Percentiles rank a stretch among this genome's conserved stretches.
These are phyloP conservation scores for Metrosideros polymorpha DNA, from an alignment of 441 rosid genomes.

Conservation along the genomic window DNA sequence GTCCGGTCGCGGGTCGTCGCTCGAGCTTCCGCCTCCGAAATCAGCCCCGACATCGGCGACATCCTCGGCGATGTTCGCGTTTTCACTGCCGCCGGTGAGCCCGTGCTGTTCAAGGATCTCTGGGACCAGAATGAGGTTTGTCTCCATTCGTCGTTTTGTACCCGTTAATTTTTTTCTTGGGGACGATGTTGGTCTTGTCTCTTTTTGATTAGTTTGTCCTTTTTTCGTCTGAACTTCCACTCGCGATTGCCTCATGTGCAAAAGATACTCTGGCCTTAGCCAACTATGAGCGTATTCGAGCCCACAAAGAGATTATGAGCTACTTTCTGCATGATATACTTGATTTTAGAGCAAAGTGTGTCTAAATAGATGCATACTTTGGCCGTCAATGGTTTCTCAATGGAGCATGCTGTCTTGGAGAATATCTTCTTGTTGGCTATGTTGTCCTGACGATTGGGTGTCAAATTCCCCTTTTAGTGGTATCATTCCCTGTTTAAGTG, in stretches of 20 bases:
- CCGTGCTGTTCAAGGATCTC: conserved; percentile 55
- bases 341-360: not conserved
- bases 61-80: conserved; percentile 46
- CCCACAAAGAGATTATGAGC: not conserved
- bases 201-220: not conserved
- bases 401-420: not conserved
- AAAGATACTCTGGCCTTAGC: not conserved
- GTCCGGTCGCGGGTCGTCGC: not conserved
- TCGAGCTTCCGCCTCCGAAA: conserved; percentile 29
- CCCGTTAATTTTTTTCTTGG: not conserved
- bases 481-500: not conserved
- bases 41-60: conserved; percentile 26
- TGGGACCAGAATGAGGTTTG: conserved; percentile 76
- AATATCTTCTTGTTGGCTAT: not conserved
- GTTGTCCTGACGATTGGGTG: not conserved
- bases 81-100: conserved; percentile 53
- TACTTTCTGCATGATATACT: not conserved
- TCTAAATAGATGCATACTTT: not conserved
- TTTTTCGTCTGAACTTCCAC: not conserved
- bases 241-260: not conserved
- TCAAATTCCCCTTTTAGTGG: not conserved
- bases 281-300: not conserved
- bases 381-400: not conserved
- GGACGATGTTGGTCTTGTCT: not conserved
- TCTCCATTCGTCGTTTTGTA: not conserved